Percentiles rank a stretch among this genome's conserved stretches.
Evolutionary conservation across 768 basidiomycete species (phyloP).

Genomic region (Auricularia cornea): DNA sequence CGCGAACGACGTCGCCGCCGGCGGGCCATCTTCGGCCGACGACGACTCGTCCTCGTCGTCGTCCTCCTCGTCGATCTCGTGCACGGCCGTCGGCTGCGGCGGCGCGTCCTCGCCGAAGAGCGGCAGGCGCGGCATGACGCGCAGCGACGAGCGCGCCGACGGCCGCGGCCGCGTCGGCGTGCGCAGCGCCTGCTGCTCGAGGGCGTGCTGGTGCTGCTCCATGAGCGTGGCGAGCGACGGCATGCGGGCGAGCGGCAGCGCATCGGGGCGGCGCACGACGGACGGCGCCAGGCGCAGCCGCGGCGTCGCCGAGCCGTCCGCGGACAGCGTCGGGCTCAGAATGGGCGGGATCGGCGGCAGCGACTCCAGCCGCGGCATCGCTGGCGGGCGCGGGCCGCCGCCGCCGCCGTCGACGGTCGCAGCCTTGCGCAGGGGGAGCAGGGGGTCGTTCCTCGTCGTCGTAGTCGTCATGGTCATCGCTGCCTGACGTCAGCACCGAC

Average conservation of each 20-base stretch:
- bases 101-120: constrained; percentile 26
- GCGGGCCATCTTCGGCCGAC: constrained; percentile 17
- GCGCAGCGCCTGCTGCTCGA: neutral
- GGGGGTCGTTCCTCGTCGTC: too few species aligned
- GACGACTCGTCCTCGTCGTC: constrained; percentile 19
- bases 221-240: neutral
- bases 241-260: neutral
- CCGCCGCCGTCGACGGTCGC: too few species aligned
- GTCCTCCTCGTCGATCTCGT: constrained; percentile 29
- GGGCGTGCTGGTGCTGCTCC: neutral
- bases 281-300: neutral
- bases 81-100: constrained; percentile 14
- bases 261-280: neutral
- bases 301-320: neutral
- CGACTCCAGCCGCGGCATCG: neutral
- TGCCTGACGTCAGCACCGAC: too few species aligned
- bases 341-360: neutral
- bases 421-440: too few species aligned
- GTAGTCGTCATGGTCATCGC: too few species aligned
- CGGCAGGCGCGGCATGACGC: constrained; percentile 43
- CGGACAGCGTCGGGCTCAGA: neutral
- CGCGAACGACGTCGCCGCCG: neutral
- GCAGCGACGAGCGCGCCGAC: neutral
- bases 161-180: neutral
- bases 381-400: too few species aligned